Base-by-base conservation (phyloP, 2,329 filamentous ascomycete species). In the Penicillium glabrum region DNA sequence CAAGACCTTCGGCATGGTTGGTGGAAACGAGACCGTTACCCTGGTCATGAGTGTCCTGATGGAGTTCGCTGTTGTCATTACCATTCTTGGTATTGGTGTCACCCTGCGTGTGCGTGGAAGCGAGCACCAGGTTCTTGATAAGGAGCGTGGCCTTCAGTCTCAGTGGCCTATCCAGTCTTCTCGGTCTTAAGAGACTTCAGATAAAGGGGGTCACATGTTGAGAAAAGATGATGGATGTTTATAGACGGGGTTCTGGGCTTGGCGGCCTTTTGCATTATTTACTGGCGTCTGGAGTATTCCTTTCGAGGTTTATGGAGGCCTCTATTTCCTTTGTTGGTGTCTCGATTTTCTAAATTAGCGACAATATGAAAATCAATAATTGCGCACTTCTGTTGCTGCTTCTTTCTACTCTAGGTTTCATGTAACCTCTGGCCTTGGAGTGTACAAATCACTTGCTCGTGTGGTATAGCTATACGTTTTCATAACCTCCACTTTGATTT, bases 11-110 rank as follows among this genome's bases (percentile, higher is more conserved):
- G 81, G 72, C 57, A 63, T 74, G 23, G 61, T 78, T 24, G 72
- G 58, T 29, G 77, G 79, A 14, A 73, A 72, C 39, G 58, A 71
- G 27, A 74, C 74, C 1, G 70, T 82, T 23, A 58, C 75, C 16
- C 66, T 83, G 8, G 75, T 77, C 41, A 79, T 84, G 75, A 72
- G 77, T 5, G 70, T 83, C 7, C 56, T 83, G 24, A 79, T 81
- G 71, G 82, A 86, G 68, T 75, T 84, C 39, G 64, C 76, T 8
- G 73, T 81, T 21, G 75, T 82, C 2, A 45, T 74, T 5, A 71
- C 80, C 37, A 78, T 68, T 39, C 64, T 77, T n/a, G 66, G 61
- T n/a, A 60, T 67, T 10, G 71, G 74, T 1, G 58, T 76, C 21
- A 68, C 65, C 24, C 46, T 66, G 24, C 54, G 31, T 13, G 56